These are phyloP conservation scores for Fusarium oxysporum DNA, from an alignment of 2,329 filamentous ascomycete species.

Conservation along the genomic window DNA sequence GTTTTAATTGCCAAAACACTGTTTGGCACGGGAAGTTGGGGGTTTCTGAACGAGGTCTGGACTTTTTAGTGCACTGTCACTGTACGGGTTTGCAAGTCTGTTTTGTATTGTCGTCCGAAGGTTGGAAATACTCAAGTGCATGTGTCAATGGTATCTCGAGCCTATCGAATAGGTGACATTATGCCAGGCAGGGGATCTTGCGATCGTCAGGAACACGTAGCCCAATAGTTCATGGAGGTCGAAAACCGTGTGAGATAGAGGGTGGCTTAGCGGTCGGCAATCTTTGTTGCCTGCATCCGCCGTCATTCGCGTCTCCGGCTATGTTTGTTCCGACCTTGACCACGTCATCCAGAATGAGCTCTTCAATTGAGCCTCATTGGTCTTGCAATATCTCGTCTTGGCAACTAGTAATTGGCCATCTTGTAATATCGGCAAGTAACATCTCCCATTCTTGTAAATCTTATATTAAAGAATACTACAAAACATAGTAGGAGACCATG, in stretches of 20 bases:
- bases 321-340: neutral
- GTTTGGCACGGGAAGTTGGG: neutral
- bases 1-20: neutral
- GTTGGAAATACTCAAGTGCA: neutral
- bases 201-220: neutral
- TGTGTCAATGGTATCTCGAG: neutral
- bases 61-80: neutral
- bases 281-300: too few species aligned
- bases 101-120: neutral
- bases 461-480: too few species aligned
- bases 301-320: neutral
- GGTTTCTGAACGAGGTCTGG: neutral
- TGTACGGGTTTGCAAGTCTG: accelerated
- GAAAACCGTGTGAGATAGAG: accelerated
- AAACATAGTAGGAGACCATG: too few species aligned
- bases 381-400: too few species aligned
- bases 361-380: too few species aligned
- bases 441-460: too few species aligned
- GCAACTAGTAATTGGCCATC: too few species aligned
- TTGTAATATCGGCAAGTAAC: too few species aligned
- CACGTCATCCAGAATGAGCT: neutral
- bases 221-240: accelerated
- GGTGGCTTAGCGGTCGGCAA: neutral
- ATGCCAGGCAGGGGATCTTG: neutral
- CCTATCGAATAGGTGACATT: accelerated